Conservation (phyloP, 257 asterid genomes). For the Solanum rostratum region DNA sequence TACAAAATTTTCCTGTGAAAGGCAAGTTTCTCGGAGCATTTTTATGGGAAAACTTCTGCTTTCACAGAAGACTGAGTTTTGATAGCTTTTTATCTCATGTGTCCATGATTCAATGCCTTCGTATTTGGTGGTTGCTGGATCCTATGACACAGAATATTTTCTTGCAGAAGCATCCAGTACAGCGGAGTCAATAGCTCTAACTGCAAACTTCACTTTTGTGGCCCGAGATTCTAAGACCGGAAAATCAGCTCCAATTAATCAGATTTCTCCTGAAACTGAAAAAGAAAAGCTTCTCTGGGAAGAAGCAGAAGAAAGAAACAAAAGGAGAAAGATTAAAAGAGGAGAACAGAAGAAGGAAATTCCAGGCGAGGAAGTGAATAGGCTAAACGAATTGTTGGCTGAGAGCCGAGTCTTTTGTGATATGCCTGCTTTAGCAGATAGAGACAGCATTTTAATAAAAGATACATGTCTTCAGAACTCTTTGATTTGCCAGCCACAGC, state of each 20-base stretch:
- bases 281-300: constrained; percentile 56
- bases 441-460: constrained; percentile 72
- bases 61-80: not conserved
- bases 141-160: not conserved
- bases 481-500: constrained; percentile 89
- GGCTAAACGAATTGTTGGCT: constrained; percentile 45
- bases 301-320: constrained; percentile 83
- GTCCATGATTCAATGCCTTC: not conserved
- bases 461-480: constrained; percentile 86
- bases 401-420: constrained; percentile 79
- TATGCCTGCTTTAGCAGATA: constrained; percentile 90
- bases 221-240: constrained; percentile 84
- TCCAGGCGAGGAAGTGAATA: constrained; percentile 33
- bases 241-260: constrained; percentile 73
- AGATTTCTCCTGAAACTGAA: constrained; percentile 61
- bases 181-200: constrained; percentile 50
- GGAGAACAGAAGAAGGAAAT: constrained; percentile 43
- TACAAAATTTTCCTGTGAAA: not conserved
- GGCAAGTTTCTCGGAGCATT: not conserved
- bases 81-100: not conserved
- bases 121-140: not conserved
- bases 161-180: constrained; percentile 34
- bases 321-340: constrained; percentile 45
- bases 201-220: constrained; percentile 91
- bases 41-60: not conserved